phyloP scores from a whole-genome alignment of 129 eudicot genomes.

The Chrysanthemum lavandulifolium region DNA sequence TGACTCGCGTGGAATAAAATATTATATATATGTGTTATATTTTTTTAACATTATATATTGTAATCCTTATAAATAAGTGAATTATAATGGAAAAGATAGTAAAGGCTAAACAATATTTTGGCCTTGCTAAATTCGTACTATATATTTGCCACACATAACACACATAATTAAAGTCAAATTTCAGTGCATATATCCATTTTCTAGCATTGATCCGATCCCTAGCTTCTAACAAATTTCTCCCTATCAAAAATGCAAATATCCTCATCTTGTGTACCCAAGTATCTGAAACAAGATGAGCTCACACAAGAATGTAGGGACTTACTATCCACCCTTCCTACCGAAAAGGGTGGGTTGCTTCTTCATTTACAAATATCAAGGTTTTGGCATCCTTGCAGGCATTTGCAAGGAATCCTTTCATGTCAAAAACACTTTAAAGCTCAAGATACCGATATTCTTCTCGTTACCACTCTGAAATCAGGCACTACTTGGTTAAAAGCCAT shows the following conservation, averaged over 20 bases:
- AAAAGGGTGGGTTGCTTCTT: conserved; percentile 26
- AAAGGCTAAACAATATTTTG: no score
- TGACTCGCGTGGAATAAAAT: no score
- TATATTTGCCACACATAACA: not conserved
- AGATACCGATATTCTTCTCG: conserved; percentile 43
- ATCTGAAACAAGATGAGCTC: conserved; percentile 35
- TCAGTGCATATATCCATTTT: no score
- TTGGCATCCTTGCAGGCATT: conserved; percentile 36
- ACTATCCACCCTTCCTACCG: conserved; percentile 39
- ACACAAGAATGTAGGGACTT: conserved; percentile 40
- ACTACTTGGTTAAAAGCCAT: conserved; percentile 59
- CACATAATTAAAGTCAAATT: not conserved
- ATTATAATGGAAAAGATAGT: no score
- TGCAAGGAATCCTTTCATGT: conserved; percentile 43
- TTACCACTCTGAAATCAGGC: conserved; percentile 53
- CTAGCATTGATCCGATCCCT: no score
- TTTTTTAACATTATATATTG: no score
- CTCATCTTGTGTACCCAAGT: conserved; percentile 24
- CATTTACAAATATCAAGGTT: conserved; percentile 55
- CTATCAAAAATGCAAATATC: conserved; percentile 17
- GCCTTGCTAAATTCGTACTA: no score
- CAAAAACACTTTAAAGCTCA: conserved; percentile 40
- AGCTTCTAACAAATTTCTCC: not conserved
- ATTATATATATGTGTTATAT: no score
- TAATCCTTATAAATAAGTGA: no score